These are phyloP conservation scores for Bonia amplexicaulis DNA, from an alignment of 176 grass and related monocot genomes.

Conservation along the genomic window DNA sequence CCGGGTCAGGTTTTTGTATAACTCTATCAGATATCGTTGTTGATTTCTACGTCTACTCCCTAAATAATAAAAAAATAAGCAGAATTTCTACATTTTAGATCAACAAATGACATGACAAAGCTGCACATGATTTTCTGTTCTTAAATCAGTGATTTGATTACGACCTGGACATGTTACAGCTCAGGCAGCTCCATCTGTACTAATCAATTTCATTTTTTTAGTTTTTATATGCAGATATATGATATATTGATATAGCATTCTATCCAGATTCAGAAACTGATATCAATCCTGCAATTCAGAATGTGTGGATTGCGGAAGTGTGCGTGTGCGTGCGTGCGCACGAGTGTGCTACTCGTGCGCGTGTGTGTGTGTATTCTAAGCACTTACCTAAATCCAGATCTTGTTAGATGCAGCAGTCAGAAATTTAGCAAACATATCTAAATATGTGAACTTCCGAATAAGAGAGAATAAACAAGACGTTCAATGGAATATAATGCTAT, in stretches of 20 bases:
- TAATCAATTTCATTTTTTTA: not conserved
- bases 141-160: not conserved
- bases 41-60: not conserved
- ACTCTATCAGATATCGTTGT: not conserved
- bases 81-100: not conserved
- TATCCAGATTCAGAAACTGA: not conserved
- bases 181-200: not conserved
- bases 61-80: not conserved
- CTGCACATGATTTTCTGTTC: not conserved
- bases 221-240: not conserved
- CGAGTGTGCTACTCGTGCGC: too few species aligned
- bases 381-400: not conserved
- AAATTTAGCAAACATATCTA: not conserved
- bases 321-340: too few species aligned
- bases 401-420: not conserved
- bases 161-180: not conserved
- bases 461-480: not conserved
- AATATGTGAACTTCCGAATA: not conserved
- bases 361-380: too few species aligned
- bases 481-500: not conserved
- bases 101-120: not conserved
- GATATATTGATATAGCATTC: not conserved
- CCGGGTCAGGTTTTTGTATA: not conserved
- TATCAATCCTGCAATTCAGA: not conserved
- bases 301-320: not conserved